phyloP scores from a whole-genome alignment of 192 early-diverging fungal genomes.

The Paraglomus brasilianum region DNA sequence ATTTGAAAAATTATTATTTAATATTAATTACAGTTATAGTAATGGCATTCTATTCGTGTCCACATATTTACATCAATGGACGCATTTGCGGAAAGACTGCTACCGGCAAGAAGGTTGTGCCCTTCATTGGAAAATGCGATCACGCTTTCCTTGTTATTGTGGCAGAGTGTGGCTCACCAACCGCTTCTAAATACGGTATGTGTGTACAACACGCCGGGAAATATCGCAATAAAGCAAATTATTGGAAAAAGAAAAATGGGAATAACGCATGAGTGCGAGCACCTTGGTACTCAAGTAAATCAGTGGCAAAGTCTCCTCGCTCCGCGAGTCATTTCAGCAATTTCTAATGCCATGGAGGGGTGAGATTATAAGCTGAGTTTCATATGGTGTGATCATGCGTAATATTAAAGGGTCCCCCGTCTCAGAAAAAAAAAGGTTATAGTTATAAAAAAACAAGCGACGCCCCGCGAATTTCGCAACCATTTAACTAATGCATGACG shows the following conservation, averaged over 20 bases:
- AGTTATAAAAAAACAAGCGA: no score
- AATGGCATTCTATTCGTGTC: constrained; percentile 29
- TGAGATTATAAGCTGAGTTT: no score
- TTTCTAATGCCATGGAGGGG: no score
- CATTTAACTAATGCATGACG: no score
- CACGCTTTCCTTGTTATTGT: constrained; percentile 19
- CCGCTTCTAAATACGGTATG: constrained; percentile 3
- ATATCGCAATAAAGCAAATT: background rate
- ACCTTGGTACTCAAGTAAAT: no score
- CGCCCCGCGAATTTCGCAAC: no score
- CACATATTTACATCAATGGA: constrained; percentile 21
- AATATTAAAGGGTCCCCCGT: no score
- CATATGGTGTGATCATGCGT: no score
- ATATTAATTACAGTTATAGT: constrained; percentile 25
- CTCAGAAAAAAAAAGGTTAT: no score
- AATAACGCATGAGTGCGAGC: no score
- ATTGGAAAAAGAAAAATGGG: constrained; percentile 6
- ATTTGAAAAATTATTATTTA: constrained; percentile 29
- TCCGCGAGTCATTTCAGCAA: no score
- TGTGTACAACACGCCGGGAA: background rate
- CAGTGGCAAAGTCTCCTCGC: no score
- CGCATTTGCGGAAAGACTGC: constrained; percentile 21
- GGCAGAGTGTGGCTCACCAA: constrained; percentile 26
- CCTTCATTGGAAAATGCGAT: constrained; percentile 27
- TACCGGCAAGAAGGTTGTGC: constrained; percentile 27